Base-by-base conservation (phyloP, 2,329 filamentous ascomycete genomes). In the Aspergillus persii region DNA sequence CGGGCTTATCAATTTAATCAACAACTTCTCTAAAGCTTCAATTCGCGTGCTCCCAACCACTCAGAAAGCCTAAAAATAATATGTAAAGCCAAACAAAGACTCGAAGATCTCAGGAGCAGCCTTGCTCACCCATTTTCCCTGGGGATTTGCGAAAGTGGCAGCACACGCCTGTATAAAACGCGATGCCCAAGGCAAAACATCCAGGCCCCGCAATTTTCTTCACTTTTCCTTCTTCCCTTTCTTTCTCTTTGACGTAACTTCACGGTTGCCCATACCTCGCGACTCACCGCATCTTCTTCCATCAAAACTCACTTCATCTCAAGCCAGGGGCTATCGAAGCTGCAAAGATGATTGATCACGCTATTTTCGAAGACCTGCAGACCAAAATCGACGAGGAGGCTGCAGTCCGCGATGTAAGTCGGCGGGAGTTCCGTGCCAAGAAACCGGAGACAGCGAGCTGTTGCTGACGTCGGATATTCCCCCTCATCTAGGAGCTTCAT, bases 341-440 rank as follows among this genome's bases (percentile, higher is more conserved):
- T 4, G 2, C 8, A 57, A 79, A 77, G 58, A 86, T 89, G 83
- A 87, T 95, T 70, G 89, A 96, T 74, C 89, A 91, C 61, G 83
- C 85, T 65, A 91, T 98, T 74, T 97, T 98, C 77, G 86, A 92
- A 71, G 85, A 89, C 68, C 87, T 99, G 62, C 94, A 97, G 77
- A 81, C 84, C 60, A 93, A 93, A 76, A 91, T 97, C 68, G 95
- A 98, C 68, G 89, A 96, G 75, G 95, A 98, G 74, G 84, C 86
- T 8, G 82, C 84, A 56, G 87, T 96, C 56, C 87, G 91, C 70
- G 94, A 98, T 73, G 85, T 87, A 71, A 71, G 71, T 64, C 36
- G 36, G 36, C 36, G 15, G 12, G 36, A 54, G 41, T 29, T 30
- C 26, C 8, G 41, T 15, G 33, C 69, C 67, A 58, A 53, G 64